Conservation (phyloP, 2,329 filamentous ascomycete genomes). For the Ceratocystis harringtonii region DNA sequence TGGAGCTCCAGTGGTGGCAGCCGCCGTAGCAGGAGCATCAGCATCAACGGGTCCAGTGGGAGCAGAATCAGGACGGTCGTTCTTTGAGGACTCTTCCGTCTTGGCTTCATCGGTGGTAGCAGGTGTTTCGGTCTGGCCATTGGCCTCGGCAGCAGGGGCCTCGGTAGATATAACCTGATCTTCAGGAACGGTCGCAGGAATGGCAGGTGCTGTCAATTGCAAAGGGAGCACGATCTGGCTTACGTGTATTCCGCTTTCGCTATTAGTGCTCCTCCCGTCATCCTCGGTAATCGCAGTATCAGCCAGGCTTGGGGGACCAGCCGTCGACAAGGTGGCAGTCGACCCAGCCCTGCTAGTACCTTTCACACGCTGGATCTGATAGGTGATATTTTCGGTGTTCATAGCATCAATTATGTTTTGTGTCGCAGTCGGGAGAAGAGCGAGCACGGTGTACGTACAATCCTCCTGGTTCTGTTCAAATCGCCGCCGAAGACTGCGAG, state of each 20-base stretch:
- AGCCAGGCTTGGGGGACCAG: constrained; percentile 43
- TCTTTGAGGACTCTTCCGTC: neutral
- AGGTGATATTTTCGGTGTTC: constrained; percentile 82
- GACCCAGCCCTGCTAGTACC: constrained; percentile 44
- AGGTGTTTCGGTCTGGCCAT: neutral
- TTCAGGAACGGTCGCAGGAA: constrained; percentile 18
- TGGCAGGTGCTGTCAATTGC: constrained; percentile 27
- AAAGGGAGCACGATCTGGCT: constrained; percentile 54
- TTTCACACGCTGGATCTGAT: constrained; percentile 90
- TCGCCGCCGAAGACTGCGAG: constrained; percentile 64
- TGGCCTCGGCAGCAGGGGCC: neutral
- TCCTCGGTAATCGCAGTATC: constrained; percentile 69
- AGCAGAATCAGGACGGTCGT: neutral
- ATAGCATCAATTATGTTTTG: constrained; percentile 76
- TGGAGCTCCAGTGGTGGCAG: neutral
- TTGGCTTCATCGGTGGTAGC: neutral
- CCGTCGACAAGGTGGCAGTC: constrained; percentile 38
- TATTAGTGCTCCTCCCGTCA: constrained; percentile 63
- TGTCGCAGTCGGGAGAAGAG: constrained; percentile 78
- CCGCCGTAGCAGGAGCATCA: neutral
- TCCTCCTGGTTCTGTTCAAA: constrained; percentile 99
- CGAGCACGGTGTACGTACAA: constrained; percentile 95
- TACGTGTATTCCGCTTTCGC: constrained; percentile 69
- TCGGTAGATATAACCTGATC: constrained; percentile 21
- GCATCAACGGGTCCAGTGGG: neutral